phyloP scores from a whole-genome alignment of 768 basidiomycete genomes.

The Tephrocybe sp. region DNA sequence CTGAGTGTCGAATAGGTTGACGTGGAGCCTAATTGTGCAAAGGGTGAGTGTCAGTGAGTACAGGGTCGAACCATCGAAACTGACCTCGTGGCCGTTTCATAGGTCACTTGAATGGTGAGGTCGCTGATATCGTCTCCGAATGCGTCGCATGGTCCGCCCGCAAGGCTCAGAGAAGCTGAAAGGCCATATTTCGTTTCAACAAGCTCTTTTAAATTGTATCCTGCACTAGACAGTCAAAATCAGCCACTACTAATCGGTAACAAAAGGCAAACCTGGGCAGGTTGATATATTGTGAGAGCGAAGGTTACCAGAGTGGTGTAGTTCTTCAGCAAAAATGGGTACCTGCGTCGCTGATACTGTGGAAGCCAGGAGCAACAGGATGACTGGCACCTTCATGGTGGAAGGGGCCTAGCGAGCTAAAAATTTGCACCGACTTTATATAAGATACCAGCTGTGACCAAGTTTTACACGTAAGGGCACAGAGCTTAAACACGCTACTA shows the following conservation, averaged over 20 bases:
- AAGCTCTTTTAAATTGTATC: slow-evolving; percentile 53
- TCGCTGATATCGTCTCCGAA: slow-evolving; percentile 60
- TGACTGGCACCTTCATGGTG: no score
- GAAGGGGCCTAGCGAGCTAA: no score
- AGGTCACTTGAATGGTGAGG: slow-evolving; percentile 66
- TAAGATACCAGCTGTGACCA: no score
- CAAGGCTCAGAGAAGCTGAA: slow-evolving; percentile 52
- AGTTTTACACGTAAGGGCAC: no score
- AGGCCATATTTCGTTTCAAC: slow-evolving; percentile 46
- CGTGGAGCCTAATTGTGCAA: slow-evolving; percentile 51
- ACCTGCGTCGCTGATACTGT: no score
- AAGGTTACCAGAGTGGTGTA: neutral
- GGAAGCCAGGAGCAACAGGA: no score
- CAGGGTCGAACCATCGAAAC: slow-evolving; percentile 8
- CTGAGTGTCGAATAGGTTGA: slow-evolving; percentile 64
- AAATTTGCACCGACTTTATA: no score
- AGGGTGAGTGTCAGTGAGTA: neutral
- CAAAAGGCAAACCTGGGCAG: slow-evolving; percentile 6
- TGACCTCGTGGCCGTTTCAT: slow-evolving; percentile 56
- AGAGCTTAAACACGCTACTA: no score
- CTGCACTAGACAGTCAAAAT: slow-evolving; percentile 27
- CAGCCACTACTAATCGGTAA: neutral
- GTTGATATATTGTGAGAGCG: slow-evolving; percentile 15
- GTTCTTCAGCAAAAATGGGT: neutral
- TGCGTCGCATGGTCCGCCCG: slow-evolving; percentile 60